Evolutionary conservation across 2,329 filamentous ascomycete species (phyloP), one percentile per base, ranked within the genome.

Genomic region (Parasarocladium wereldwijsianum): DNA sequence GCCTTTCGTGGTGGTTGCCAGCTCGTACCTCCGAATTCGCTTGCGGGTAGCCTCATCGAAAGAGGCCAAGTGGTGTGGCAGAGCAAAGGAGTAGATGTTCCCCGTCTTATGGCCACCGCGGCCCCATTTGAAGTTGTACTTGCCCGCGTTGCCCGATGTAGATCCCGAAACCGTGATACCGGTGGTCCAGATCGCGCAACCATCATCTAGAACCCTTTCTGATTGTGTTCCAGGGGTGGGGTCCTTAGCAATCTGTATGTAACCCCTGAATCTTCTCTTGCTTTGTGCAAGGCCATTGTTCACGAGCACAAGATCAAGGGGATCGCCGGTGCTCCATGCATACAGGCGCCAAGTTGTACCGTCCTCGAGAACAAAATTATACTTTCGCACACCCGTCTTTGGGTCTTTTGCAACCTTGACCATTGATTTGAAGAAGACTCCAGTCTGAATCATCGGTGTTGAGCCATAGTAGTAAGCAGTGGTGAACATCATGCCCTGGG

Each of bases 401-500:
- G 70, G 66, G 2, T 66, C 62, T 11, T 57, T 60, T 6, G 56
- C 53, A 2, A 66, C 52, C 20, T 62, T 63, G 20, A 66, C 73
- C 30, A 93, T 60, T 13, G 65, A 72, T 33, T 65, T 63, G 58
- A 87, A 92, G 36, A 76, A 78, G 2, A 90, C 67, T 1, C 72
- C 74, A 14, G 76, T 77, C 42, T 86, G 74, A 26, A 96, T 64
- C 5, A 76, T 47, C 1, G 87, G 87, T 6, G 71, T 74, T 0
- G 72, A 63, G 17, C 73, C 72, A 31, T 62, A 64, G 52, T 85
- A 96, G 12, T 79, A 51, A 1, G 65, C 86, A 5, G 86, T 94
- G n/a, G 93, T 62, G 43, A 85, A 93, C 0, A 72, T 77, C 73
- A 92, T 90, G 10, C 90, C 90, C 47, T 96, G 87, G 0, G 93